Base-by-base conservation (phyloP, 257 asterid species). In the Datura wrightii region DNA sequence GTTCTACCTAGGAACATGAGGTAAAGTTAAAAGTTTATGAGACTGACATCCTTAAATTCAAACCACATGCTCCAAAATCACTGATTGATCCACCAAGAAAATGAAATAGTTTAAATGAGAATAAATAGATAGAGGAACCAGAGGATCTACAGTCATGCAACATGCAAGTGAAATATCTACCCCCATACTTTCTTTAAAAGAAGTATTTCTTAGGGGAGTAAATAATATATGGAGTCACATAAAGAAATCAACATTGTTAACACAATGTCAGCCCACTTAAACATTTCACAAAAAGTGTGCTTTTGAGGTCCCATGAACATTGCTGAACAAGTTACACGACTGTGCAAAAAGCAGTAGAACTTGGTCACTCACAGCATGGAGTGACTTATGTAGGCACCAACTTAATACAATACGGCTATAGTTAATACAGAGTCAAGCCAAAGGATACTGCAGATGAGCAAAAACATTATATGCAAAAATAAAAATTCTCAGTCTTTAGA, bases 261-360 rank as follows among this genome's bases (percentile, higher is more conserved):
- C 37, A 71, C 55, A 42, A n/a, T 71, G 79, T 71, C 55, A 71
- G 79, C 5, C 37, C 54, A 71, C 79, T 14, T 69, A 39, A 69
- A 16, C 79, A 41, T 41, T 69, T 18, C 79, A 69, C 19, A 19
- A 2, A 71, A 44, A 10, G 31, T 65, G 79, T n/a, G 37, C 9
- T 44, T 71, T 44, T 71, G 54, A 71, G 79, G 55, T 71, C 53
- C 56, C 39, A n/a, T n/a, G 79, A 71, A 71, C 55, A 71, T 44
- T 71, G 56, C 44, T 71, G 55, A 71, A 71, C 56, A n/a, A n/a
- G 56, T 44, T 41, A 71, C 55, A 44, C 15, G 1, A n/a, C 79
- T 18, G 37, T 42, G 79, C 56, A 71, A 41, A 71, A 71, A 44
- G 79, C 56, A 71, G 18, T 71, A n/a, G 56, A 71, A 15, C 69